These are phyloP conservation scores for Daedalea quercina DNA, from an alignment of 768 basidiomycete genomes.

Conservation along the genomic window DNA sequence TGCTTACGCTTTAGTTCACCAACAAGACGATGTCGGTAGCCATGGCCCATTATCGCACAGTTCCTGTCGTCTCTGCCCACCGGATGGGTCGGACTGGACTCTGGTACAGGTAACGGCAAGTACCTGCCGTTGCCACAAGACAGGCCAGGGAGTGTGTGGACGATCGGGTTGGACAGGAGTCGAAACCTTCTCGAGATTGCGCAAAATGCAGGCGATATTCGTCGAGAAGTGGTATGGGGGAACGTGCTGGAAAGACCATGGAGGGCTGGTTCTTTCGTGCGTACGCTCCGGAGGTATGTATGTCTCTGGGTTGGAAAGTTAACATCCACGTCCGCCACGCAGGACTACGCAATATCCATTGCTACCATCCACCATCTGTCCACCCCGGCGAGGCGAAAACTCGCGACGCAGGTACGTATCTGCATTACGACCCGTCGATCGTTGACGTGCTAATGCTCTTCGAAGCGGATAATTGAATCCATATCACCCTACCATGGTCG, in stretches of 20 bases:
- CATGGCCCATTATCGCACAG: slow-evolving; percentile 80
- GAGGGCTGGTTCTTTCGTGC: slow-evolving; percentile 77
- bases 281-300: slow-evolving; percentile 24
- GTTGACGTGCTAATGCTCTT: neutral
- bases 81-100: slow-evolving; percentile 86
- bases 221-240: slow-evolving; percentile 73
- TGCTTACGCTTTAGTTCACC: neutral
- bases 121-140: slow-evolving; percentile 76
- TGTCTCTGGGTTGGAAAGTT: neutral
- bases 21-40: slow-evolving; percentile 35
- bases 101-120: slow-evolving; percentile 97
- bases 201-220: slow-evolving; percentile 44
- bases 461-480: slow-evolving; percentile 53
- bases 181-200: slow-evolving; percentile 74
- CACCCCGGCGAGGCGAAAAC: slow-evolving; percentile 63
- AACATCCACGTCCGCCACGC: neutral
- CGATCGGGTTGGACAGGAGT: slow-evolving; percentile 83
- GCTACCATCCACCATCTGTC: slow-evolving; percentile 97
- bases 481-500: slow-evolving; percentile 69
- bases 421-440: neutral
- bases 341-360: slow-evolving; percentile 97
- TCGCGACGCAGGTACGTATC: slow-evolving; percentile 61
- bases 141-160: slow-evolving; percentile 54
- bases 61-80: slow-evolving; percentile 69
- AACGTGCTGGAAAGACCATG: slow-evolving; percentile 71